Conservation (phyloP, 805 yeast genomes). For the Nakazawaea pomicola region DNA sequence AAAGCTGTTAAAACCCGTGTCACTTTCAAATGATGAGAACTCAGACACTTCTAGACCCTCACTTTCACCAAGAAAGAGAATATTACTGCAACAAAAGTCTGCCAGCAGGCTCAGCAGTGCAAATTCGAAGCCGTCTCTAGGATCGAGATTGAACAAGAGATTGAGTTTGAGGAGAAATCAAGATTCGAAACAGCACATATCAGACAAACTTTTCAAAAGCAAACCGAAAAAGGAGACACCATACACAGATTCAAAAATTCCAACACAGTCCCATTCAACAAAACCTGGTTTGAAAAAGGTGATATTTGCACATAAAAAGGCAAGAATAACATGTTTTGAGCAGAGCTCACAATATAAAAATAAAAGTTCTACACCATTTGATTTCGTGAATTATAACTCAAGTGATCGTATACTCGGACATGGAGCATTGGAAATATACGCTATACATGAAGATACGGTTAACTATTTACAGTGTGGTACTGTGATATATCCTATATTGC, state of each 20-base stretch:
- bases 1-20: constrained; percentile 8
- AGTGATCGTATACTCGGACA: constrained; percentile 50
- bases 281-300: neutral
- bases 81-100: constrained; percentile 5
- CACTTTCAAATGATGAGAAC: neutral
- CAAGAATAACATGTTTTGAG: constrained; percentile 7
- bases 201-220: constrained; percentile 5
- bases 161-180: constrained; percentile 8
- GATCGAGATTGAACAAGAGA: constrained; percentile 7
- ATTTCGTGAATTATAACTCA: constrained; percentile 4
- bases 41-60: neutral
- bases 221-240: neutral
- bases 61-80: constrained; percentile 9
- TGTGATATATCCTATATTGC: constrained; percentile 70
- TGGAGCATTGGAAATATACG: constrained; percentile 57
- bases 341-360: neutral
- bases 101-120: neutral
- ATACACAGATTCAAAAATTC: neutral
- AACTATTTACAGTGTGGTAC: constrained; percentile 64
- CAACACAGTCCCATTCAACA: neutral
- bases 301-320: neutral
- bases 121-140: neutral
- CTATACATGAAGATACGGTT: constrained; percentile 46
- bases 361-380: neutral
- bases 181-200: neutral